Evolutionary conservation across 495 filamentous ascomycete species (phyloP).

Genomic region (Penicillium atrosanguineum): DNA sequence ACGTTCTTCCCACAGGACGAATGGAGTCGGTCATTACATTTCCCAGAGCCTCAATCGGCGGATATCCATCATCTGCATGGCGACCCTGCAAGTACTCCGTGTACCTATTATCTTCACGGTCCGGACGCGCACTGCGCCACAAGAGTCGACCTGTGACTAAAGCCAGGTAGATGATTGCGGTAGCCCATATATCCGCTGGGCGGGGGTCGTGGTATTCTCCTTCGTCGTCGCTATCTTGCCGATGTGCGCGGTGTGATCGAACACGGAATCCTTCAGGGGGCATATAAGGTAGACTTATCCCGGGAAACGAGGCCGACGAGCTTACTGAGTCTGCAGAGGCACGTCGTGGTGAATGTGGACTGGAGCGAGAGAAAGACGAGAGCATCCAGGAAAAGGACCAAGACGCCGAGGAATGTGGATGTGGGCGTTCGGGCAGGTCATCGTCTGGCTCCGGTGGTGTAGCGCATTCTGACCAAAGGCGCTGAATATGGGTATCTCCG

Average conservation of each 20-base stretch:
- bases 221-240: constrained; percentile 54
- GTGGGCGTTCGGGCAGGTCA: neutral
- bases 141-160: constrained; percentile 88
- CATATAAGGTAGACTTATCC: constrained; percentile 20
- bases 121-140: constrained; percentile 82
- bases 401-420: constrained; percentile 2
- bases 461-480: constrained; percentile 18
- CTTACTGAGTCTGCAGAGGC: neutral
- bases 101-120: constrained; percentile 82
- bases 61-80: constrained; percentile 79
- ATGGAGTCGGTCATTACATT: constrained; percentile 49
- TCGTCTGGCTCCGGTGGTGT: constrained; percentile 1
- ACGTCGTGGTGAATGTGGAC: neutral
- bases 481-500: constrained; percentile 76
- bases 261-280: constrained; percentile 17
- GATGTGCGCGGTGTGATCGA: constrained; percentile 18
- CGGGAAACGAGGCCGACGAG: constrained; percentile 13
- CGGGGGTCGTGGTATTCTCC: constrained; percentile 64
- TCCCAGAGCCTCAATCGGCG: constrained; percentile 85
- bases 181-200: constrained; percentile 92
- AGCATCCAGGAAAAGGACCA: constrained; percentile 20
- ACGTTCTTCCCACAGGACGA: neutral
- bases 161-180: constrained; percentile 93
- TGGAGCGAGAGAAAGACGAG: neutral
- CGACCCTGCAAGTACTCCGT: constrained; percentile 79